Conservation (phyloP, 1,284 basidiomycete species). For the Leccinum fallax region DNA sequence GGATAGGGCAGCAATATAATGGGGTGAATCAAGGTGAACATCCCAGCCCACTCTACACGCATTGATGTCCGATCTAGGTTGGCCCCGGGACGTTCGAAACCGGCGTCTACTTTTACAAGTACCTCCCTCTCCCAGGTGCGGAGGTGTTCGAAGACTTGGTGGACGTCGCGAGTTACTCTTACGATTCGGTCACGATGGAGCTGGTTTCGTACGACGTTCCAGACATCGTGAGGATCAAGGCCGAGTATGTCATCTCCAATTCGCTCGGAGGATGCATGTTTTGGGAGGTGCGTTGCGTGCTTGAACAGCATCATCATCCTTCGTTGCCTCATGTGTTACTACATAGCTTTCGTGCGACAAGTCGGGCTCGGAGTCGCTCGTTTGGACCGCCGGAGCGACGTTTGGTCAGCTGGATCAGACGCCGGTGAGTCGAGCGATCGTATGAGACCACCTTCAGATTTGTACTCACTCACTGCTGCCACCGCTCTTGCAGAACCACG, state of each 20-base stretch:
- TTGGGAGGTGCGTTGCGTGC: conserved; percentile 62
- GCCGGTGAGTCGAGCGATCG: conserved; percentile 28
- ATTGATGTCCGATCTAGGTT: conserved; percentile 45
- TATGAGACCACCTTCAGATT: not conserved
- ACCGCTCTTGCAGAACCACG: conserved; percentile 58
- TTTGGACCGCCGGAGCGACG: conserved; percentile 48
- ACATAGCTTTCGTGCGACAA: conserved; percentile 65
- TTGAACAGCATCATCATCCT: not conserved
- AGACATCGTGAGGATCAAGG: conserved; percentile 72
- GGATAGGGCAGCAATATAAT: conserved; percentile 73
- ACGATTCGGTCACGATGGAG: conserved; percentile 64
- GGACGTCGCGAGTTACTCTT: conserved; percentile 79
- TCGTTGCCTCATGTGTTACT: not conserved
- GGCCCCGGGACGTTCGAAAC: conserved; percentile 59
- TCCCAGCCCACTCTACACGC: not conserved
- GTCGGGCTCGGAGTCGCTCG: conserved; percentile 56
- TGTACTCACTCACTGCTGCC: not conserved
- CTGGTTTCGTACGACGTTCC: conserved; percentile 84
- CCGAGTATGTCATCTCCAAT: conserved; percentile 68
- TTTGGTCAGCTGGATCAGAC: conserved; percentile 62
- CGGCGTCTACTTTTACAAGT: conserved; percentile 68
- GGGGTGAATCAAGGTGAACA: conserved; percentile 49
- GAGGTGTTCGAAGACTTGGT: conserved; percentile 70
- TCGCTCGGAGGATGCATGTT: conserved; percentile 79
- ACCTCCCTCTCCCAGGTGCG: conserved; percentile 67